Evolutionary conservation across 495 filamentous ascomycete genomes (phyloP), one percentile per base, ranked within the genome.

Genomic region (Hypoxylon subgilvum): DNA sequence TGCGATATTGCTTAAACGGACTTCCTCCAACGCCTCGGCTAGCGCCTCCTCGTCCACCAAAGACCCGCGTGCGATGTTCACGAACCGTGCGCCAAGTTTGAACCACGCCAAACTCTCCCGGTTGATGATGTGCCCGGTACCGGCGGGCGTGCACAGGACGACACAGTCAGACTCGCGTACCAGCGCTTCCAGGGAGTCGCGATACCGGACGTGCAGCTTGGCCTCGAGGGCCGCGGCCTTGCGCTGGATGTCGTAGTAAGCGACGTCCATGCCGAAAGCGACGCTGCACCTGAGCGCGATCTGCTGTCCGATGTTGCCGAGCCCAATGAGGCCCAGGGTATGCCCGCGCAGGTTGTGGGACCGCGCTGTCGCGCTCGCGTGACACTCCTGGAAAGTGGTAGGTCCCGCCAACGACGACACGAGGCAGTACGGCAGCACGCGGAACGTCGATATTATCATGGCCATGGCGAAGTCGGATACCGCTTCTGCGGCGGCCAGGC

Each of bases 11-110:
- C 72, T 65, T 0, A 90, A 47, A 7, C 71, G 63, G 0, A 81
- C 81, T 1, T 61, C 53, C 45, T 89, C 84, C 25, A 91, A 62
- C 12, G 86, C 87, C 25, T 80, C 77, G 0, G 85, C 76, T 13
- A 92, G 69, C 18, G 87, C 88, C 17, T 81, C 80, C 69, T 91
- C 87, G 63, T 91, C 86, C 1, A 91, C 80, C 2, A 91, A 74
- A 30, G 76, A 81, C 4, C 88, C 87, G 21, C 88, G 77, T n/a
- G 88, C 87, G 36, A 90, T 84, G 57, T 91, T 90, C 25, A 91
- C 83, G 28, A 92, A 78, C 3, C 87, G 73, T 2, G 79, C 71
- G 0, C 87, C 88, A 1, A 46, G 65, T 63, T 82, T 84, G 57
- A 88, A 76, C 45, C 71, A 72, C 7, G 63, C 45, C 16, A 92